Percentiles rank a stretch among this genome's conserved stretches.
These are phyloP conservation scores for Globisporangium megalacanthum DNA, from an alignment of 352 stramenopile genomes.

Conservation along the genomic window DNA sequence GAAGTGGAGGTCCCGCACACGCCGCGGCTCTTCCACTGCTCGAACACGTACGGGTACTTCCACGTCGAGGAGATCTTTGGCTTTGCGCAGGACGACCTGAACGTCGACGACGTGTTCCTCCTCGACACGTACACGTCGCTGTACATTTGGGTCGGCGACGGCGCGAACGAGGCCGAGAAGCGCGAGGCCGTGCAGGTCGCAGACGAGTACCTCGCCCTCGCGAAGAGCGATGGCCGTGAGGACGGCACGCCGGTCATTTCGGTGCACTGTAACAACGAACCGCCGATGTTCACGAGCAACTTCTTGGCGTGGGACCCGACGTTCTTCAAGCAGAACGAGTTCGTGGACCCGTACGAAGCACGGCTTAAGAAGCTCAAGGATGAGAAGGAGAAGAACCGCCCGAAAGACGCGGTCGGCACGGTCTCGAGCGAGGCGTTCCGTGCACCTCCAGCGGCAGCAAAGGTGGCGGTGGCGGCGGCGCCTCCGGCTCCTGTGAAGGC, in stretches of 20 bases:
- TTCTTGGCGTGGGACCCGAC: constrained; percentile 86
- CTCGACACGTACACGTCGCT: constrained; percentile 87
- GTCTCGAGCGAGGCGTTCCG: constrained; percentile 46
- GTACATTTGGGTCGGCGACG: constrained; percentile 88
- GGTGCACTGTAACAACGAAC: constrained; percentile 78
- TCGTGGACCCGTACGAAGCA: constrained; percentile 88
- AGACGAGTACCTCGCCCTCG: constrained; percentile 65
- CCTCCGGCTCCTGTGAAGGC: constrained; percentile 12
- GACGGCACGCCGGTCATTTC: constrained; percentile 79
- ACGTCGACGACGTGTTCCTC: constrained; percentile 89
- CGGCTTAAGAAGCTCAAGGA: constrained; percentile 74
- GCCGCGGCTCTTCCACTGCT: constrained; percentile 88
- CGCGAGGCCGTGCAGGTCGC: constrained; percentile 52
- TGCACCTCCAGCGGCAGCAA: not conserved
- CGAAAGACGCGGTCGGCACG: constrained; percentile 49
- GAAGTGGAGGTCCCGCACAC: constrained; percentile 64
- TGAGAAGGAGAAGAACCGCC: constrained; percentile 67
- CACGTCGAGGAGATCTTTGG: constrained; percentile 78
- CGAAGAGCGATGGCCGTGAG: constrained; percentile 76
- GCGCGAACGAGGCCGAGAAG: constrained; percentile 75
- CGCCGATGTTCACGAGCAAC: constrained; percentile 88
- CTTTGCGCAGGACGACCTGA: constrained; percentile 90
- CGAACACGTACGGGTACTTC: constrained; percentile 86
- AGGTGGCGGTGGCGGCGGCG: not conserved
- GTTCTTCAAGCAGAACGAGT: constrained; percentile 81